Evolutionary conservation across 2,329 filamentous ascomycete genomes (phyloP).

Genomic region (Aaosphaeria pasadenensis): DNA sequence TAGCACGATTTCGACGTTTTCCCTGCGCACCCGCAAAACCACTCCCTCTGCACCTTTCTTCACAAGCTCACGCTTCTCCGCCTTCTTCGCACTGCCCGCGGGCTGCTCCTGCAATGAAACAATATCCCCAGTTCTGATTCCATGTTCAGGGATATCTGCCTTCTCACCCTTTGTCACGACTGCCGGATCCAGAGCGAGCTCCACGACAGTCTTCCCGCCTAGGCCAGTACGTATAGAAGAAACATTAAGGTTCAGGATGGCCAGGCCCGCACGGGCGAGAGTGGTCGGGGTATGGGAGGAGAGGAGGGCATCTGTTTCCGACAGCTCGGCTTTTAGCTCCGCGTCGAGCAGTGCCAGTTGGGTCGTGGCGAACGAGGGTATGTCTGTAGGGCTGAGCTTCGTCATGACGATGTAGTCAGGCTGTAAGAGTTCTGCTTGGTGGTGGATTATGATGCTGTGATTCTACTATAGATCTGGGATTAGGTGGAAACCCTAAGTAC

Average conservation of each 20-base stretch:
- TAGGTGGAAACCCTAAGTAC: no score
- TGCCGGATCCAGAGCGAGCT: constrained; percentile 73
- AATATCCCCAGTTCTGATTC: constrained; percentile 73
- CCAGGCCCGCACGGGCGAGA: constrained; percentile 74
- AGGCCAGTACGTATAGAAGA: constrained; percentile 79
- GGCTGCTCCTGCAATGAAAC: constrained; percentile 74
- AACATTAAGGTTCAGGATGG: constrained; percentile 72
- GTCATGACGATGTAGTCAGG: constrained; percentile 15
- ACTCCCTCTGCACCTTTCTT: constrained; percentile 68
- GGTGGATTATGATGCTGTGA: background rate
- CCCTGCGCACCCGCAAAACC: constrained; percentile 61
- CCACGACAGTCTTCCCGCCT: constrained; percentile 85
- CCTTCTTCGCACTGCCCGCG: constrained; percentile 66
- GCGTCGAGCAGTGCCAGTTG: constrained; percentile 68
- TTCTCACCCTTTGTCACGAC: constrained; percentile 46
- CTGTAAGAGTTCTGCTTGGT: background rate
- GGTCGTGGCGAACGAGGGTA: constrained; percentile 65
- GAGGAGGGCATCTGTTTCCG: constrained; percentile 66
- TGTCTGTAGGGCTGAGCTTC: constrained; percentile 42
- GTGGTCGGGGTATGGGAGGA: constrained; percentile 64
- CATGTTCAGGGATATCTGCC: constrained; percentile 68
- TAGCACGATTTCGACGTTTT: constrained; percentile 63
- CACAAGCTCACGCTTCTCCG: constrained; percentile 68
- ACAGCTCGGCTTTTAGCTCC: constrained; percentile 71
- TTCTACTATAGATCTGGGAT: background rate